Conservation (phyloP, 2,329 filamentous ascomycete genomes). For the Leptographium wingfieldii region DNA sequence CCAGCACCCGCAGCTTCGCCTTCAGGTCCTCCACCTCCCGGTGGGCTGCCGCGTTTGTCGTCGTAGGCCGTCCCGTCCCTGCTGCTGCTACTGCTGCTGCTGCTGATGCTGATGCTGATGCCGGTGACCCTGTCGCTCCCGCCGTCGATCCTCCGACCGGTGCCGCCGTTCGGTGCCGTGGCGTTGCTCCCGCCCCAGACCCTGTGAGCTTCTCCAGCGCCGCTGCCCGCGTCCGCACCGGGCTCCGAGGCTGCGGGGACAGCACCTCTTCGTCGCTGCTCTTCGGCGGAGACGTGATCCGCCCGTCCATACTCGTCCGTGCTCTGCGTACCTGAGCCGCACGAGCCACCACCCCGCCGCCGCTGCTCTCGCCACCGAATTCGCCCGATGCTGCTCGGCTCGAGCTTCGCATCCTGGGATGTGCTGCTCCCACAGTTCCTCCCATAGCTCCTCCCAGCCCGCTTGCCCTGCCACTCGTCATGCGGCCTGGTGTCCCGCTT, state of each 20-base stretch:
- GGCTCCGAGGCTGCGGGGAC: conserved; percentile 37
- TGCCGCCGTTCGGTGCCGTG: conserved; percentile 11
- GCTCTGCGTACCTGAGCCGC: conserved; percentile 21
- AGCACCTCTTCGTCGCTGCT: conserved; percentile 39
- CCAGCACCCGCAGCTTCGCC: conserved; percentile 72
- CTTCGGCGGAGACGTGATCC: conserved; percentile 24
- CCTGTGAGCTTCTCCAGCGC: conserved; percentile 38
- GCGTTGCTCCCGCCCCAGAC: conserved; percentile 14
- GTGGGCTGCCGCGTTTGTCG: conserved; percentile 29
- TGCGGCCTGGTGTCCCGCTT: conserved; percentile 9
- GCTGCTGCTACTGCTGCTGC: conserved; percentile 12
- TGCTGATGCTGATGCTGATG: conserved; percentile 2
- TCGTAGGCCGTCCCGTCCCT: conserved; percentile 17
- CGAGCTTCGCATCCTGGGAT: conserved; percentile 23
- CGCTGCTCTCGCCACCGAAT: conserved; percentile 25
- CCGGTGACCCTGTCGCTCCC: not conserved
- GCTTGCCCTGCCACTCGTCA: not conserved
- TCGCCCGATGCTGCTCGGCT: conserved; percentile 34
- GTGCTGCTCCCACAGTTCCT: conserved; percentile 15
- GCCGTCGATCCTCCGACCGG: not conserved
- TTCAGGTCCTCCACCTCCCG: conserved; percentile 79
- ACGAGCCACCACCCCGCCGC: conserved; percentile 9
- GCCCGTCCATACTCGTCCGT: conserved; percentile 17
- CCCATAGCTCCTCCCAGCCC: conserved; percentile 22
- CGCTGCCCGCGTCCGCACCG: conserved; percentile 35